These are phyloP conservation scores for Mrakia gelida DNA, from an alignment of 768 basidiomycete genomes.

Conservation along the genomic window DNA sequence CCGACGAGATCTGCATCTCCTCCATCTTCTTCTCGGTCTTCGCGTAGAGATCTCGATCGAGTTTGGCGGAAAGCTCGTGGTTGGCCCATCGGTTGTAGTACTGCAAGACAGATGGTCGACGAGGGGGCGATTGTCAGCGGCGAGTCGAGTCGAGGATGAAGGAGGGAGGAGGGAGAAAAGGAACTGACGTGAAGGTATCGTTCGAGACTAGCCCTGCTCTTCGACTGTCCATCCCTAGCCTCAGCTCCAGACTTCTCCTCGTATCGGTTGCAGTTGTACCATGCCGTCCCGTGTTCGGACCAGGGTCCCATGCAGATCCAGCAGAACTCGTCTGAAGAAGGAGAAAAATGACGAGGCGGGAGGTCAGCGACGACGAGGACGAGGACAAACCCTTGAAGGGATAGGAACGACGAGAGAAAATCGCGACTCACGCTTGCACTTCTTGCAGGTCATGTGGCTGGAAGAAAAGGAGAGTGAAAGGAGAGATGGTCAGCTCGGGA, in stretches of 20 bases:
- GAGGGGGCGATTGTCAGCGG: neutral
- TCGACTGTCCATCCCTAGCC: constrained; percentile 86
- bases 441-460: constrained; percentile 99
- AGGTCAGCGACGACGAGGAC: neutral
- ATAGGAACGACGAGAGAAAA: neutral
- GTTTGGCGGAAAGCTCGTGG: constrained; percentile 97
- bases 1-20: constrained; percentile 91
- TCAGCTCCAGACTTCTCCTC: constrained; percentile 83
- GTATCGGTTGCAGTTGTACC: constrained; percentile 97
- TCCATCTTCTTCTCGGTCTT: constrained; percentile 99
- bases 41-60: constrained; percentile 82
- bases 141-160: neutral
- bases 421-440: constrained; percentile 69
- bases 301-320: constrained; percentile 99
- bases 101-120: constrained; percentile 47
- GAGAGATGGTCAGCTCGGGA: neutral
- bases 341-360: neutral
- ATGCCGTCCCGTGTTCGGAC: constrained; percentile 93
- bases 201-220: constrained; percentile 83
- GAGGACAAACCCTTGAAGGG: constrained; percentile 15
- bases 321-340: constrained; percentile 60
- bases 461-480: constrained; percentile 29
- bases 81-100: constrained; percentile 99
- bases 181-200: constrained; percentile 85
- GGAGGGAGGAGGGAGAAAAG: neutral